Evolutionary conservation across 1,139 yeast genomes (phyloP), one percentile per base, ranked within the genome.

Genomic region (Lodderomyces orthopsilosis): DNA sequence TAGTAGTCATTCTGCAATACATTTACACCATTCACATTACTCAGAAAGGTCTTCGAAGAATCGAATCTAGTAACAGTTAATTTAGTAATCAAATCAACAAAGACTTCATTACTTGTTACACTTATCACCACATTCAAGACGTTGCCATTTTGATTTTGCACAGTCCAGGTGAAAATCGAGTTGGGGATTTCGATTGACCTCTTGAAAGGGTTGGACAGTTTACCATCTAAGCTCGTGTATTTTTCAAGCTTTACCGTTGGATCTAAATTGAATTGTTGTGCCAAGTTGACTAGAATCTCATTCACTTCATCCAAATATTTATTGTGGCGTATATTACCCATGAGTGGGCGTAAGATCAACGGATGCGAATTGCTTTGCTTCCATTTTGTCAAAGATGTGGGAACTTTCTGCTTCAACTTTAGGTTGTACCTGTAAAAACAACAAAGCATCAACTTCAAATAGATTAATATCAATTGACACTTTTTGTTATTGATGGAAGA

Each of bases 281-380:
- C 46, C 22, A 46, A 30, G n/a, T 71, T 62, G 7, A 70, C 63
- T 18, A 83, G 54, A 2, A 81, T 65, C 32, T 66, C 64, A 12
- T 63, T 51, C 47, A 81, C 63, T 32, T 74, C 65, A 33, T 63
- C 59, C 32, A 82, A 58, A 38, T 76, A 68, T 41, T 73, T 63
- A 51, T 81, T 81, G 54, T 86, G 94, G 45, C 81, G 77, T 44
- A 83, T 74, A 51, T 81, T 84, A 2, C 90, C 89, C 24, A 86
- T 68, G 33, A 86, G 61, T 1, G 95, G 93, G 40, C 87, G 65
- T 40, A 84, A 64, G 21, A 84, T 69, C 43, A 79, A 62, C 1
- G 82, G 77, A 41, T 70, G 79, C 35, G 72, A 68, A 43, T 73
- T 67, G 45, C 54, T 51, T 65, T 69, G 74, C 63, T 70, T 75